A percentile compares a stretch with the other conserved stretches of the same genome.
Evolutionary conservation across 2,329 filamentous ascomycete genomes (phyloP).

Genomic region (Alternaria novae-zelandiae): DNA sequence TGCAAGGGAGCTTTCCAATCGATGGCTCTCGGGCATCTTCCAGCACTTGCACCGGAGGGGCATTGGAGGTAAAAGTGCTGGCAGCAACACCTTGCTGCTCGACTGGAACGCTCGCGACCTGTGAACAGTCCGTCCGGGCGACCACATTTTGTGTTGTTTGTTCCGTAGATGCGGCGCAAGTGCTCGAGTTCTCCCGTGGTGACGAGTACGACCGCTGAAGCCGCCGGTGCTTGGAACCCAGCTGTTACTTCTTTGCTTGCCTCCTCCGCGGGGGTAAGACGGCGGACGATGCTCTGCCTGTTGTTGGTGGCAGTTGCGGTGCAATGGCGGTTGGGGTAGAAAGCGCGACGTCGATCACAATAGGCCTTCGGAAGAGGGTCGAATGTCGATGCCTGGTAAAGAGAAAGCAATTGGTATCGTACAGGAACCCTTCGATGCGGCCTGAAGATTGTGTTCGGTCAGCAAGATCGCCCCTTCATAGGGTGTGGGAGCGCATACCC

Average conservation of each 20-base stretch:
- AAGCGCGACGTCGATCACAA: neutral
- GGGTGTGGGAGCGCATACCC: neutral
- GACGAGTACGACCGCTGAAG: neutral
- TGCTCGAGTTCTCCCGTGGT: neutral
- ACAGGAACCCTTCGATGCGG: neutral
- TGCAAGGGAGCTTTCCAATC: neutral
- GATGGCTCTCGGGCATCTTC: neutral
- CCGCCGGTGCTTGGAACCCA: neutral
- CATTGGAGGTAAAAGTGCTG: too few species aligned
- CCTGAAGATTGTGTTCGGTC: neutral
- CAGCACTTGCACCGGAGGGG: neutral
- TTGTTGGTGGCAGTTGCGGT: neutral
- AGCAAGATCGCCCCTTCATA: neutral
- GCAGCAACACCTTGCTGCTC: neutral
- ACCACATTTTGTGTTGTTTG: neutral
- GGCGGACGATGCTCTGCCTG: neutral
- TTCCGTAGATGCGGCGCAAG: neutral
- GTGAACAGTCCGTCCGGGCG: neutral
- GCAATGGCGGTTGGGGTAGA: neutral
- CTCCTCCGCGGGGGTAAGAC: neutral
- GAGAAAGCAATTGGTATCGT: neutral
- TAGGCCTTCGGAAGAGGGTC: neutral
- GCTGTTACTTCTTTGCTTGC: fast-evolving
- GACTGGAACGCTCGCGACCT: neutral
- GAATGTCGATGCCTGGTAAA: neutral